Evolutionary conservation across 768 basidiomycete genomes (phyloP).

Genomic region (Boletus eberwhitei): DNA sequence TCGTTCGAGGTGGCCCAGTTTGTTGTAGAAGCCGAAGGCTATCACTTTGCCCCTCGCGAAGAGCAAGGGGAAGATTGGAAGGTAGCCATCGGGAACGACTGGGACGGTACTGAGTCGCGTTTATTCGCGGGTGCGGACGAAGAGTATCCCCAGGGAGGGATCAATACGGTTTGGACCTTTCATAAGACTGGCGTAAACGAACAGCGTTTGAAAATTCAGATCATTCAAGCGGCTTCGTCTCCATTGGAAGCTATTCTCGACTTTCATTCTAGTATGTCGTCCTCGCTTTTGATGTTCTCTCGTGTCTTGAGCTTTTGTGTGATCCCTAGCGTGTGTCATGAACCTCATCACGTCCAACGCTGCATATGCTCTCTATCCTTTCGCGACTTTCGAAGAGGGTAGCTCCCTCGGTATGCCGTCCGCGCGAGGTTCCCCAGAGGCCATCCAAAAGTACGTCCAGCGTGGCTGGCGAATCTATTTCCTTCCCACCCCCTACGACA

Average conservation of each 20-base stretch:
- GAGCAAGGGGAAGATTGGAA: constrained; percentile 20
- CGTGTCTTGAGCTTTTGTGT: constrained; percentile 12
- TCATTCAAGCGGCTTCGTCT: constrained; percentile 31
- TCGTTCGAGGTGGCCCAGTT: constrained; percentile 34
- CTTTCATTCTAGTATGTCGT: constrained; percentile 46
- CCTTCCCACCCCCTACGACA: constrained; percentile 1
- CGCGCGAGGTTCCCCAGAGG: constrained; percentile 1
- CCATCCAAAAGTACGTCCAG: constrained; percentile 32
- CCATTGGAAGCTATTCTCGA: constrained; percentile 35
- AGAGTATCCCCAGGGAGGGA: not conserved
- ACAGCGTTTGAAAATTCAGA: constrained; percentile 34
- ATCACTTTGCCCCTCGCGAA: constrained; percentile 24
- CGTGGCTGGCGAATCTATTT: constrained; percentile 33
- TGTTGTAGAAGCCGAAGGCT: constrained; percentile 31
- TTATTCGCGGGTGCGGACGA: not conserved
- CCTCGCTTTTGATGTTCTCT: not conserved
- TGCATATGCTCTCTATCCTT: constrained; percentile 42
- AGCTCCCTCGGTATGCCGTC: constrained; percentile 20
- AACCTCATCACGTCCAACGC: constrained; percentile 41
- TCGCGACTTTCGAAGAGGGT: constrained; percentile 37
- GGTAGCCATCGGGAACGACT: constrained; percentile 2
- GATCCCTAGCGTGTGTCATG: constrained; percentile 11
- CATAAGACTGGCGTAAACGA: constrained; percentile 3
- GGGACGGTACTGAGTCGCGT: constrained; percentile 19
- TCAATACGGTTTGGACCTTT: constrained; percentile 24